Evolutionary conservation across 352 stramenopile species (phyloP), one percentile per base, ranked within the genome.

Genomic region (Pythium biforme): DNA sequence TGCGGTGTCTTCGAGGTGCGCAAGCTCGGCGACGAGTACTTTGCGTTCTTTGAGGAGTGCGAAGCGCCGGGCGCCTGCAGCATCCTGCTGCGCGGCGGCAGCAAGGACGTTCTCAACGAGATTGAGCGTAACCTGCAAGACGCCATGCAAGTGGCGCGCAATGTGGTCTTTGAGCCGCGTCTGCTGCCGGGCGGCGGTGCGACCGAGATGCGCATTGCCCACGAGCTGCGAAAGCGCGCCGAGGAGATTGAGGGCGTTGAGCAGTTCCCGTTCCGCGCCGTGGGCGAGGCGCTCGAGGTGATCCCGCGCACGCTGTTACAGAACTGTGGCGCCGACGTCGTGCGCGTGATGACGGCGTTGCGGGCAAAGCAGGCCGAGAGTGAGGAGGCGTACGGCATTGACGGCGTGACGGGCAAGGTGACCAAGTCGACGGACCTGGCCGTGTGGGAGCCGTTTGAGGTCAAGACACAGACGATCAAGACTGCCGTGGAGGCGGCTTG

Each of bases 381-480:
- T 51, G 80, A 91, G 12, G 84, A 88, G 46, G 69, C 84, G 58
- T 81, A 79, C 61, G 87, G 87, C 34, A 72, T 96, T 22, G 84
- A 96, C 64, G 89, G 89, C 45, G 84, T 96, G 46, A 90, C 82
- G 46, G 89, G 89, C 60, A 92, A 92, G 54, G 81, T 99, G 57
- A 97, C 92, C 3, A 81, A 96, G 75, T 98, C 99, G 81, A 84
- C 95, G 68, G 81, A 98, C 61, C 86, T 98, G 54, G 96, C 93
- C 51, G 96, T 99, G 63, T 99, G 97, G 97, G 98, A 99, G 70
- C 96, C 97, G n/a, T 99, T 98, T 74, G 87, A 97, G 74, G 97
- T 99, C 63, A 99, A 99, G 83, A 98, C 97, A 47, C 97, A 99
- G 90, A 99, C 97, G 25, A 99, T 99, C 81, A 99, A 99, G 84